These are phyloP conservation scores for Ensete glaucum DNA, from an alignment of 176 grass and related monocot genomes.

Conservation along the genomic window DNA sequence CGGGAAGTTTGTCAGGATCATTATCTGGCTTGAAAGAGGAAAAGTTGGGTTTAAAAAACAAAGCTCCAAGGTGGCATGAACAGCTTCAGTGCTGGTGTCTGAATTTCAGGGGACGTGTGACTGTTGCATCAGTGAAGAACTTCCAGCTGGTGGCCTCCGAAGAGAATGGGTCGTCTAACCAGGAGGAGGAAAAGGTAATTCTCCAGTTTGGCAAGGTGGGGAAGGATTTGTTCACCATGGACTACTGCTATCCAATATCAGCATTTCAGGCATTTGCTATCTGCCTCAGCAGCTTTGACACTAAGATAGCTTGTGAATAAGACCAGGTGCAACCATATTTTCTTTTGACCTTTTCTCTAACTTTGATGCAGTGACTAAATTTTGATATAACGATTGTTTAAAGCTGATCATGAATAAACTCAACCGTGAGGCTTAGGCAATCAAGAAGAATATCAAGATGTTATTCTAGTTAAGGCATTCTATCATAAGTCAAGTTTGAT, in stretches of 20 bases:
- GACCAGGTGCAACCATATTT: constrained; percentile 20
- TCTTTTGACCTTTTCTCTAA: not conserved
- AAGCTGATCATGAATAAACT: not conserved
- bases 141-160: constrained; percentile 83
- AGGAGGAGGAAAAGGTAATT: constrained; percentile 56
- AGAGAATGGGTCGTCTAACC: constrained; percentile 25
- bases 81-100: constrained; percentile 85
- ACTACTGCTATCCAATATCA: constrained; percentile 77
- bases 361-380: not conserved
- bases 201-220: constrained; percentile 92
- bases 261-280: constrained; percentile 93
- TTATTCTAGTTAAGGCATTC: not conserved
- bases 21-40: constrained; percentile 31
- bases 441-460: not conserved
- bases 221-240: constrained; percentile 92
- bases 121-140: constrained; percentile 85
- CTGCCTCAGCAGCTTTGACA: constrained; percentile 87
- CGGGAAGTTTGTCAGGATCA: constrained; percentile 14
- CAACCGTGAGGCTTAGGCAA: not conserved
- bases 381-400: not conserved
- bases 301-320: constrained; percentile 92
- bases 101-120: constrained; percentile 85
- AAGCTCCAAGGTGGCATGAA: constrained; percentile 77
- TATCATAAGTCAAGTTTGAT: no score
- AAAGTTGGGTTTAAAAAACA: constrained; percentile 70